These are phyloP conservation scores for Magnusiomyces sp. DNA, from an alignment of 1,139 yeast genomes.

Conservation along the genomic window DNA sequence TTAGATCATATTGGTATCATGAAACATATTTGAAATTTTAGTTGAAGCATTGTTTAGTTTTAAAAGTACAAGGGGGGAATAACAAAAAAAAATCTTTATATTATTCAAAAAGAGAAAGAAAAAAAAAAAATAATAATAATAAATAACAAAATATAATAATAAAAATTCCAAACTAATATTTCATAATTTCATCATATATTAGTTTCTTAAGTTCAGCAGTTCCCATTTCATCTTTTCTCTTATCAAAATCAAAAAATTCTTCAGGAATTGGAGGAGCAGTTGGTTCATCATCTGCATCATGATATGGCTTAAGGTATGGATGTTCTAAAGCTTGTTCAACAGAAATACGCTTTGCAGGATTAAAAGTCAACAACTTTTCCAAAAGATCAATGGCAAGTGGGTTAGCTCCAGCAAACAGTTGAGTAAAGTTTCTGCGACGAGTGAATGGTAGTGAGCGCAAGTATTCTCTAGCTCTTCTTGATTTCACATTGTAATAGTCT, in stretches of 20 bases:
- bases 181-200: slow-evolving; percentile 54
- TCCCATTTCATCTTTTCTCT: slow-evolving; percentile 59
- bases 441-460: slow-evolving; percentile 65
- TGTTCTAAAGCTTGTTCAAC: slow-evolving; percentile 77
- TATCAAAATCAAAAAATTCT: slow-evolving; percentile 77
- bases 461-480: slow-evolving; percentile 80
- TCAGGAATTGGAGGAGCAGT: slow-evolving; percentile 62
- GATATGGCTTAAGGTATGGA: slow-evolving; percentile 72
- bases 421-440: slow-evolving; percentile 45
- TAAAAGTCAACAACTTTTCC: slow-evolving; percentile 66
- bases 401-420: slow-evolving; percentile 47
- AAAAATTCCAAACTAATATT: too few relatives aligned
- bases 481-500: slow-evolving; percentile 71
- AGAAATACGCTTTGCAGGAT: slow-evolving; percentile 68
- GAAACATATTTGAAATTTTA: too few relatives aligned
- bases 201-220: slow-evolving; percentile 62
- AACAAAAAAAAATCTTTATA: too few relatives aligned
- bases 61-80: too few relatives aligned
- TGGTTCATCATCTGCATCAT: slow-evolving; percentile 82
- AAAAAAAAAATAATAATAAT: too few relatives aligned
- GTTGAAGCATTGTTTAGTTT: too few relatives aligned
- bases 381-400: slow-evolving; percentile 72
- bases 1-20: too few relatives aligned
- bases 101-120: too few relatives aligned
- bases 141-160: too few relatives aligned